phyloP scores from a whole-genome alignment of 1,284 basidiomycete genomes.

The Ganoderma lucidum region DNA sequence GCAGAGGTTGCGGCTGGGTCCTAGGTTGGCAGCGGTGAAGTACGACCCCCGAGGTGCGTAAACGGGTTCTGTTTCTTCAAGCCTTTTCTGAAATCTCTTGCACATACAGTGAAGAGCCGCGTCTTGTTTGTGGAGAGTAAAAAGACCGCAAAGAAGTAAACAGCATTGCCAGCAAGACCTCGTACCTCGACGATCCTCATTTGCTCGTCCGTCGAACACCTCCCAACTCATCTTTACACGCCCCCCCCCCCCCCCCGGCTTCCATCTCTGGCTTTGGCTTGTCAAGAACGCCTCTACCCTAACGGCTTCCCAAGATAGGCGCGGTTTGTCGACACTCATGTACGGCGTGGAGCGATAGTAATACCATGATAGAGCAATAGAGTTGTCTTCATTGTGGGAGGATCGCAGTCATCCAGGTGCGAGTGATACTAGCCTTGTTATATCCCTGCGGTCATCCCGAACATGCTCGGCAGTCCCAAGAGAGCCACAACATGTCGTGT shows the following conservation, averaged over 20 bases:
- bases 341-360: neutral
- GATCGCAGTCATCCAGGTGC: neutral
- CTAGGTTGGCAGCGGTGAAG: conserved; percentile 84
- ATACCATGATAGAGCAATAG: neutral
- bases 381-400: neutral
- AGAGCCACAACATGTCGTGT: neutral
- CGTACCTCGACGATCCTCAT: neutral
- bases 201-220: neutral
- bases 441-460: neutral
- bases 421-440: neutral
- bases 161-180: neutral
- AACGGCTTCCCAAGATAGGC: neutral
- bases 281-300: neutral
- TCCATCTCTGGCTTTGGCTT: neutral
- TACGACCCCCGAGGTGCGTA: conserved; percentile 86
- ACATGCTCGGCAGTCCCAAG: neutral
- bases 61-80: neutral
- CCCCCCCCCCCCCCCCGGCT: neutral
- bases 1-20: conserved; percentile 72
- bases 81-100: neutral
- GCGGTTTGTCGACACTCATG: neutral
- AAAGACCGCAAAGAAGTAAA: conserved; percentile 64
- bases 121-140: conserved; percentile 85
- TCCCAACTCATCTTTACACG: neutral
- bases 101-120: conserved; percentile 64